Conservation (phyloP, 495 filamentous ascomycete genomes). For the Aspergillus saccharolyticus region DNA sequence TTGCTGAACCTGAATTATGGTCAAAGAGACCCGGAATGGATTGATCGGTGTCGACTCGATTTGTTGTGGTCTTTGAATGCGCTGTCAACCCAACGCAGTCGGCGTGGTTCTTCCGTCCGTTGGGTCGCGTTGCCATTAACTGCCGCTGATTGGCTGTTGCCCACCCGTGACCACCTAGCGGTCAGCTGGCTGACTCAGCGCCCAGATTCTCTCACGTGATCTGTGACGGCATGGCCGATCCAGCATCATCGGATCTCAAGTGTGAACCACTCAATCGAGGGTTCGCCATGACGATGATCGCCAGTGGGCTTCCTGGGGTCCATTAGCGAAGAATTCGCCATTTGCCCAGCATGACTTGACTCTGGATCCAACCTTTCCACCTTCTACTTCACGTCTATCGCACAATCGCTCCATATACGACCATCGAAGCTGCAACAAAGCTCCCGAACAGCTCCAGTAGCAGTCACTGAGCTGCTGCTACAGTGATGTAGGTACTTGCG, state of each 20-base stretch:
- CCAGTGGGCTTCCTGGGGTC: not conserved
- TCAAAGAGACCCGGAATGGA: not conserved
- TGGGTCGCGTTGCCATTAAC: constrained; percentile 34
- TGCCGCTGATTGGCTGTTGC: constrained; percentile 29
- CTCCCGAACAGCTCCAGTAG: not conserved
- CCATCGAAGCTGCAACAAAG: not conserved
- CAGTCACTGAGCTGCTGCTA: not conserved
- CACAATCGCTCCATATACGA: not conserved
- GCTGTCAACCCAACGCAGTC: constrained; percentile 20
- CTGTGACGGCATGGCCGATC: constrained; percentile 13
- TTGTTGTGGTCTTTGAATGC: constrained; percentile 20
- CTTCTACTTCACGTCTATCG: not conserved
- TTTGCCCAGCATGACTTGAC: not conserved
- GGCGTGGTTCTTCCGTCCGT: constrained; percentile 20
- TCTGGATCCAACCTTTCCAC: not conserved
- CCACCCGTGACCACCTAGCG: constrained; percentile 15
- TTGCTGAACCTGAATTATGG: constrained; percentile 28
- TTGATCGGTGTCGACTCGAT: constrained; percentile 16
- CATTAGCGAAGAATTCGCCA: not conserved
- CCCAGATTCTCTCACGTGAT: constrained; percentile 15
- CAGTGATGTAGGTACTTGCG: no score
- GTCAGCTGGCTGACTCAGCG: constrained; percentile 23
- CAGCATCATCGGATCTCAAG: constrained; percentile 7
- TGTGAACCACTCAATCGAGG: no score
- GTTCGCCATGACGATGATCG: not conserved